Conservation (phyloP, 1,139 yeast genomes). For the Torulaspora globosa region DNA sequence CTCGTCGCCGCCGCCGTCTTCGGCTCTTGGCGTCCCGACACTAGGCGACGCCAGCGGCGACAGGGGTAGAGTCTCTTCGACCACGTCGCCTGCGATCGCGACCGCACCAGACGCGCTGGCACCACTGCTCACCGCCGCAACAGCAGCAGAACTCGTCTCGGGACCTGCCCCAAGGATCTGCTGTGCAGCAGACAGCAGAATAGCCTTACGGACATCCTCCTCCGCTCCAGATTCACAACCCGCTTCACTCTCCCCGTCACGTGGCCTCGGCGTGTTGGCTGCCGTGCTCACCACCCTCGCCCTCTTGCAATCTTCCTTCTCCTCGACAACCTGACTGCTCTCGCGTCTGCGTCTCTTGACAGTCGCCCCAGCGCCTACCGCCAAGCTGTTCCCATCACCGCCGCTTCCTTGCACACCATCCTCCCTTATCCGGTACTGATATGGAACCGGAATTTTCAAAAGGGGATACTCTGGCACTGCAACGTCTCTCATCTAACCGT, state of each 20-base stretch:
- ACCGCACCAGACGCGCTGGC: conserved; percentile 2
- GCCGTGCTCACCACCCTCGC: conserved; percentile 6
- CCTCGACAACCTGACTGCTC: conserved; percentile 12
- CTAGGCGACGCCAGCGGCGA: conserved; percentile 32
- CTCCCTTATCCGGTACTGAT: conserved; percentile 17
- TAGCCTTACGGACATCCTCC: conserved; percentile 3
- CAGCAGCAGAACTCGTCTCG: conserved; percentile 3
- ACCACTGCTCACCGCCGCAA: conserved; percentile 1
- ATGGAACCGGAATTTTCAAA: conserved; percentile 19
- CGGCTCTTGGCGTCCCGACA: conserved; percentile 14
- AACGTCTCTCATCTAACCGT: conserved; percentile 9
- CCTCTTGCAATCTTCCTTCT: conserved; percentile 8
- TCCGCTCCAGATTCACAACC: conserved; percentile 1
- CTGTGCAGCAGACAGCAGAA: conserved; percentile 15
- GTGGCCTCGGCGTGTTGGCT: not conserved
- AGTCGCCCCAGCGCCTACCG: not conserved
- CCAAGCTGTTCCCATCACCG: not conserved
- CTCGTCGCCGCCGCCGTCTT: conserved; percentile 7
- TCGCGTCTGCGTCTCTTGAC: conserved; percentile 14
- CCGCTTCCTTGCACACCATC: conserved; percentile 4
- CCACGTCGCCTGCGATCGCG: conserved; percentile 9
- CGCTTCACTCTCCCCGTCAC: not conserved
- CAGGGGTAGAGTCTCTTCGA: conserved; percentile 27
- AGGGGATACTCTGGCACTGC: conserved; percentile 20
- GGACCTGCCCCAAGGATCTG: conserved; percentile 11